phyloP scores from a whole-genome alignment of 2,329 filamentous ascomycete species.

The Hypoxylon sp. region DNA sequence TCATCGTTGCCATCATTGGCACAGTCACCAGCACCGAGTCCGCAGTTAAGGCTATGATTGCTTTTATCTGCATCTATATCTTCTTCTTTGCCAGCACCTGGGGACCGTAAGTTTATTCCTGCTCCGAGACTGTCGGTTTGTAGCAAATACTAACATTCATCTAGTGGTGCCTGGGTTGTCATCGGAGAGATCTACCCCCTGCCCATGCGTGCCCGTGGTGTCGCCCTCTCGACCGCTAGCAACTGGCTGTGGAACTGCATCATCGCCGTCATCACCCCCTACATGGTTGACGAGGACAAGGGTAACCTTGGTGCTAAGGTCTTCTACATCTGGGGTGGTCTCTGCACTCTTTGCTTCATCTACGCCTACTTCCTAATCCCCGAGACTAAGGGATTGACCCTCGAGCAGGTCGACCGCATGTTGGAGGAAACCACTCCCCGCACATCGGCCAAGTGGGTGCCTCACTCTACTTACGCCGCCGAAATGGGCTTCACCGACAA shows the following conservation, averaged over 20 bases:
- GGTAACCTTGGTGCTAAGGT: slow-evolving; percentile 77
- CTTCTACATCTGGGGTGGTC: slow-evolving; percentile 81
- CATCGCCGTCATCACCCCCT: slow-evolving; percentile 76
- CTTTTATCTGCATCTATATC: slow-evolving; percentile 93
- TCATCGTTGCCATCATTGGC: slow-evolving; percentile 84
- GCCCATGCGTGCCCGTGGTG: slow-evolving; percentile 88
- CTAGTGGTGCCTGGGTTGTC: slow-evolving; percentile 76
- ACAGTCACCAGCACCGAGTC: slow-evolving; percentile 59
- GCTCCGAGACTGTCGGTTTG: background rate
- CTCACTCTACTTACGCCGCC: slow-evolving; percentile 75
- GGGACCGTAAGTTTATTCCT: slow-evolving; percentile 63
- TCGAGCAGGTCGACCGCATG: slow-evolving; percentile 88
- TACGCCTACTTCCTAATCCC: slow-evolving; percentile 81
- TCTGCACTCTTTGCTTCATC: slow-evolving; percentile 70
- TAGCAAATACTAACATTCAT: slow-evolving; percentile 13
- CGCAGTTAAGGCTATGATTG: slow-evolving; percentile 78
- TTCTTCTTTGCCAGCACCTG: slow-evolving; percentile 92
- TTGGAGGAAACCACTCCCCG: slow-evolving; percentile 86
- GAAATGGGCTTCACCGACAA: slow-evolving; percentile 64
- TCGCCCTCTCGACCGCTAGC: slow-evolving; percentile 85
- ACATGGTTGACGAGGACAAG: slow-evolving; percentile 71
- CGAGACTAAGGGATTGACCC: slow-evolving; percentile 80
- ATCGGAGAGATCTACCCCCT: slow-evolving; percentile 93
- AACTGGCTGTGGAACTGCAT: slow-evolving; percentile 94
- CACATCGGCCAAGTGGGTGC: slow-evolving; percentile 81